Base-by-base conservation (phyloP, 192 early-diverging fungal genomes). In the Endogone sp. region DNA sequence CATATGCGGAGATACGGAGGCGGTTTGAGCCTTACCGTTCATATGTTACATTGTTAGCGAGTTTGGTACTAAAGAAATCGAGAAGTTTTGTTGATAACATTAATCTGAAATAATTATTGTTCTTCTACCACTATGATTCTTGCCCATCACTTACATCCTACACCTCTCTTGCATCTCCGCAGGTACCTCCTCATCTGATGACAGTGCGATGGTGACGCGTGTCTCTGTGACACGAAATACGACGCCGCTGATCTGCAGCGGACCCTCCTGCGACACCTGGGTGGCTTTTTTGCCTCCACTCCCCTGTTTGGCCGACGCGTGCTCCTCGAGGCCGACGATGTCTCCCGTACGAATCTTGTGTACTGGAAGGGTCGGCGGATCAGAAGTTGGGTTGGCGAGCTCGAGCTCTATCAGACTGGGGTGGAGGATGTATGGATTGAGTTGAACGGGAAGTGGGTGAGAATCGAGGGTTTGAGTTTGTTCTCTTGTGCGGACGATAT, bases 341-440 rank as follows among this genome's bases (percentile, higher is more conserved):
- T 93, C 92, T 30, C 92, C 91, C 0, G 85, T 78, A 8, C 84
- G 78, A 28, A 92, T 69, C 49, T 80, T 75, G 62, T 89, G 86
- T 0, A 86, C 58, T 2, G 88, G 88, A n/a, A 92, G 68, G 0
- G 71, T 57, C 30, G 79, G 71, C 21, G 76, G 78, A 8, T 74
- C 65, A 1, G 80, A 81, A n/a, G 80, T 82, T 3, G 81, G 78
- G 2, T 84, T 77, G 0, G 82, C 78, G 0, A 90, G 80, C 37
- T 92, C 90, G 10, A 89, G 71, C n/a, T 89, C 88, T 24, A 92
- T 72, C 62, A 89, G 67, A 58, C 80, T 87, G 66, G 24, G 25
- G 74, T 57, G 63, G 29, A 3, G n/a, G 30, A 70, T n/a, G 60
- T 20, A 16, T n/a, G 23, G 11, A 44, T 27, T 22, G 10, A 8